These are phyloP conservation scores for Withania somnifera DNA, from an alignment of 305 asterid genomes.

Conservation along the genomic window DNA sequence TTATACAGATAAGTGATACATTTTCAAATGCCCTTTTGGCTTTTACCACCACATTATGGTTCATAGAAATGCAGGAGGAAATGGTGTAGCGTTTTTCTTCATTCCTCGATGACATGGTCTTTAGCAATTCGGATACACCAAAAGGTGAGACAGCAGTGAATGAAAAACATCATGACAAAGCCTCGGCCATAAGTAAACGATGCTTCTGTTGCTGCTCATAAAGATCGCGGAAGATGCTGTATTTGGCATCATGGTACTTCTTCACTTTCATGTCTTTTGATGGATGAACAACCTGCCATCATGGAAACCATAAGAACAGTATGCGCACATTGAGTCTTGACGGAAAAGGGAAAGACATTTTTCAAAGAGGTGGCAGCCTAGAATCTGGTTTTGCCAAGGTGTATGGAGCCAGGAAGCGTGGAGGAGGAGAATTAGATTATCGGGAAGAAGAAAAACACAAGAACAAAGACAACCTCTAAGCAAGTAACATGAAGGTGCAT, in stretches of 20 bases:
- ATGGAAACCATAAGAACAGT: background rate
- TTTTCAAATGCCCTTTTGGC: background rate
- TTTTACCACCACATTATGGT: background rate
- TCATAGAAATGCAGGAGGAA: background rate
- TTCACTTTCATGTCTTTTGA: constrained; percentile 56
- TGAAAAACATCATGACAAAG: constrained; percentile 33
- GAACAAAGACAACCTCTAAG: background rate
- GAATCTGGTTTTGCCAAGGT: background rate
- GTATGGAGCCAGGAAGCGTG: background rate
- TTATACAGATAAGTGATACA: too few species aligned
- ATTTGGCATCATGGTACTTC: constrained; percentile 89
- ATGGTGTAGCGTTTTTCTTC: background rate
- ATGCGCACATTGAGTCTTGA: background rate
- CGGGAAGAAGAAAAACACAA: background rate
- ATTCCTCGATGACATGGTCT: background rate
- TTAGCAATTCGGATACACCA: background rate
- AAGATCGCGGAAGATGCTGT: constrained; percentile 62
- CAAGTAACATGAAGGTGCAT: background rate
- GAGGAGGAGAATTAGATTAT: background rate
- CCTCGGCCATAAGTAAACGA: constrained; percentile 66
- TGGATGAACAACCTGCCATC: constrained; percentile 64
- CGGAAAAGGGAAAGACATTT: background rate
- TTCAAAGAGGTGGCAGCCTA: background rate
- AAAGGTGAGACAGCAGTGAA: background rate
- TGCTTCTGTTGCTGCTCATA: constrained; percentile 72